Percentiles rank a stretch among this genome's conserved stretches.
Conservation (phyloP, 2,329 filamentous ascomycete genomes). For the Epichloe aotearoae region DNA sequence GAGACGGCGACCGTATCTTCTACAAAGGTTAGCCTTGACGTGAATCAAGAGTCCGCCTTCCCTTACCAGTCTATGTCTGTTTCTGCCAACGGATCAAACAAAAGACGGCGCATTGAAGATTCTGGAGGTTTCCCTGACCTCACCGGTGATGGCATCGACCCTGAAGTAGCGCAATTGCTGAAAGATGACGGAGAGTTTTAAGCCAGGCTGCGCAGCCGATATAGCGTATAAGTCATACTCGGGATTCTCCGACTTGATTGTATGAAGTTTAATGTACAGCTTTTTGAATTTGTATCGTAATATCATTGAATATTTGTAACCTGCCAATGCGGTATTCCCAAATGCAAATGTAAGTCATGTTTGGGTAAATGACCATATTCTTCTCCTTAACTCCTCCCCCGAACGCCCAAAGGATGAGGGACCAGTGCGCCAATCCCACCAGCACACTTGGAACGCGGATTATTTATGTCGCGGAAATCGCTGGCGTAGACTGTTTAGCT, state of each 20-base stretch:
- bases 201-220: slow-evolving; percentile 5
- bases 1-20: slow-evolving; percentile 6
- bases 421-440: no score
- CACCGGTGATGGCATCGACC: slow-evolving; percentile 43
- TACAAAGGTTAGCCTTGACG: slow-evolving; percentile 23
- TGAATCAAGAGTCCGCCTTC: slow-evolving; percentile 26
- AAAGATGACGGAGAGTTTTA: slow-evolving; percentile 21
- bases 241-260: no score
- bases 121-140: slow-evolving; percentile 39
- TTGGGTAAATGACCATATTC: no score
- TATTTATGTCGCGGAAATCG: no score
- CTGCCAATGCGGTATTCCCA: no score
- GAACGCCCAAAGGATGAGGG: no score
- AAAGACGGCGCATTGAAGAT: slow-evolving; percentile 41
- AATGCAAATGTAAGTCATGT: no score
- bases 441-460: no score
- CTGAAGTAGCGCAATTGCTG: slow-evolving; percentile 43
- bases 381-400: no score
- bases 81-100: slow-evolving; percentile 40
- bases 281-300: not conserved
- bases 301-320: no score
- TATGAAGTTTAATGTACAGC: not conserved
- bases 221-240: not conserved
- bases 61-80: slow-evolving; percentile 37
- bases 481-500: no score